Base-by-base conservation (phyloP, 2,329 filamentous ascomycete species). In the Trichoderma gracile region DNA sequence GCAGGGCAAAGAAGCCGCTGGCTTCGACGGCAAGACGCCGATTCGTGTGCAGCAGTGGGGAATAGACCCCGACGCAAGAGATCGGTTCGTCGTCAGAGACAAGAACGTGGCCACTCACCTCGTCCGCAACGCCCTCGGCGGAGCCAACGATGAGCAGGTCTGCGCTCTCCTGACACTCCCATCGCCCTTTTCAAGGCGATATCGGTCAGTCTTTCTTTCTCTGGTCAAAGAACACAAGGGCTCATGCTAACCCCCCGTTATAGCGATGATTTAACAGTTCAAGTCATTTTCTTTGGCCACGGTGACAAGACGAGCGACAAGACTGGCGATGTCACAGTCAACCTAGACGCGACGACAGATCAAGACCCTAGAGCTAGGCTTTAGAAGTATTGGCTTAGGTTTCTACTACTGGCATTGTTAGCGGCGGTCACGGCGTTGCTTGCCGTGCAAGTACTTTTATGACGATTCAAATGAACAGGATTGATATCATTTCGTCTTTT, bases 241-340 rank as follows among this genome's bases (percentile, higher is more conserved):
- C 14, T 2, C 27, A 47, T 66, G 66, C 72, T 71, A 54, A 71
- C 52, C 62, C 52, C 62, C 17, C 12, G 50, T 43, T 53, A 6
- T 49, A 94, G 92, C 70, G 95, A 99, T 74, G 95, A 99, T 75
- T 80, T 99, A 68, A 99, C 95, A 0, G 94, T 99, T 17, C 92
- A 99, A 77, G 95, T 99, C 67, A 96, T 99, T 73, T 99, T 99
- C 84, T 99, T 99, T 72, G 95, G 95, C 66, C 87, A 96, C 70
- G 86, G 89, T 42, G 81, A 88, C 60, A 88, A 88, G 74, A 90
- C 84, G 33, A 54, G 59, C 59, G 57, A 61, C 15, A 53, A 62
- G 59, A 54, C 59, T 15, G 93, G 93, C 42, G 89, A 89, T 68
- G 89, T 98, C 5, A 85, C 89, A 5, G 76, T 96, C 65, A 99